Evolutionary conservation across 176 grass and related monocot genomes (phyloP).

Genomic region (Zea luxurians): DNA sequence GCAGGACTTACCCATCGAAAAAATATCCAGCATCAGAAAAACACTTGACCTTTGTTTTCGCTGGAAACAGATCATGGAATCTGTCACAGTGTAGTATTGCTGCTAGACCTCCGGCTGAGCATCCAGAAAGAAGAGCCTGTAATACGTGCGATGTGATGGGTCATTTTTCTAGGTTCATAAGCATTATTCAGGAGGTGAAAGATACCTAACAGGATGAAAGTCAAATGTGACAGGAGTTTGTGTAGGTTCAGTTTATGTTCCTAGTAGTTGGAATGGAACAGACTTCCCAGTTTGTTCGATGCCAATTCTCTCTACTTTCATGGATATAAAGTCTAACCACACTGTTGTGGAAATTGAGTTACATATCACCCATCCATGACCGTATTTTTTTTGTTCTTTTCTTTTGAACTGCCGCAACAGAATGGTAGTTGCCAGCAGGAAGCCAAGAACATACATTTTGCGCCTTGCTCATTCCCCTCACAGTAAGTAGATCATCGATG

Average conservation of each 20-base stretch:
- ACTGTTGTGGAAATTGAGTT: not conserved
- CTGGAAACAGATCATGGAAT: slow-evolving; percentile 64
- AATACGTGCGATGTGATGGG: not conserved
- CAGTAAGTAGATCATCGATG: slow-evolving; percentile 69
- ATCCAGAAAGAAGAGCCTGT: slow-evolving; percentile 91
- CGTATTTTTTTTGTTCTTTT: not conserved
- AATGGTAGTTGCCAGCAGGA: not conserved
- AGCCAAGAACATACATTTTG: slow-evolving; percentile 48
- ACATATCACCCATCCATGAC: not conserved
- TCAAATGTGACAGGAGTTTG: not conserved
- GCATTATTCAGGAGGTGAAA: not conserved
- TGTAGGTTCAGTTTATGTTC: slow-evolving; percentile 12
- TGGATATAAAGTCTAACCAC: not conserved
- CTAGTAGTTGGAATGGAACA: not conserved
- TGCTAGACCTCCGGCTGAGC: slow-evolving; percentile 85
- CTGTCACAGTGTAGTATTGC: slow-evolving; percentile 83
- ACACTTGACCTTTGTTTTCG: slow-evolving; percentile 70
- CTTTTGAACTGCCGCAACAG: not conserved
- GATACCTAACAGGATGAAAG: not conserved
- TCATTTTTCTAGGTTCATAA: slow-evolving; percentile 14
- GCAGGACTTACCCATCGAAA: slow-evolving; percentile 62
- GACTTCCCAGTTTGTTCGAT: not conserved
- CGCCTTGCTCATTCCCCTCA: slow-evolving; percentile 69
- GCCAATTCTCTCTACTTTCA: not conserved
- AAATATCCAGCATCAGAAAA: slow-evolving; percentile 91